Percentiles rank a stretch among this genome's conserved stretches.
Evolutionary conservation across 2,329 filamentous ascomycete genomes (phyloP).

Genomic region (Trichoderma harzianum): DNA sequence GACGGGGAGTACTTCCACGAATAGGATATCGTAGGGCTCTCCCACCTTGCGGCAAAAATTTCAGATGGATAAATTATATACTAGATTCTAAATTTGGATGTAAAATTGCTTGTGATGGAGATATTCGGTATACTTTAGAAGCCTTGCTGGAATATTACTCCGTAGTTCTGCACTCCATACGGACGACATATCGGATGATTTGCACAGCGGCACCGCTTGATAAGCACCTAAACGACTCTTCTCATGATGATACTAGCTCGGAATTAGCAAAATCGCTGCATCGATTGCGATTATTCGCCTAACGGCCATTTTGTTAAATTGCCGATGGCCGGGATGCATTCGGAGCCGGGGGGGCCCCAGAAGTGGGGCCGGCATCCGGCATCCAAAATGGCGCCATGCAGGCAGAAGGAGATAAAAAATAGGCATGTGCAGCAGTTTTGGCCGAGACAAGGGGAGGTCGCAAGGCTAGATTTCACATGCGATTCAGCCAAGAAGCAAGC

Average conservation of each 20-base stretch:
- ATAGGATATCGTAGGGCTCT: background rate
- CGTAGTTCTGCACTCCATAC: background rate
- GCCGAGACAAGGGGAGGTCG: background rate
- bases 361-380: background rate
- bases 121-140: background rate
- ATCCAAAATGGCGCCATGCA: background rate
- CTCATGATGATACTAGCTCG: background rate
- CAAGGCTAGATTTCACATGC: background rate
- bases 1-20: background rate
- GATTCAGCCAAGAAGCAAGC: background rate
- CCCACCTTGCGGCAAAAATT: background rate
- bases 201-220: background rate
- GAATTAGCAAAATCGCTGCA: background rate
- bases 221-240: background rate
- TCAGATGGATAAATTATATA: background rate
- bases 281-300: background rate
- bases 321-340: background rate
- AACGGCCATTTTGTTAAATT: background rate
- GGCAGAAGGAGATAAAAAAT: background rate
- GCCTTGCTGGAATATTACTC: background rate
- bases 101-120: background rate
- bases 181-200: background rate
- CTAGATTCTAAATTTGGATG: background rate
- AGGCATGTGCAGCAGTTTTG: background rate
- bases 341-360: background rate